A percentile compares a stretch with the other conserved stretches of the same genome.
These are phyloP conservation scores for Boletus reticuloceps DNA, from an alignment of 768 basidiomycete species.

Conservation along the genomic window DNA sequence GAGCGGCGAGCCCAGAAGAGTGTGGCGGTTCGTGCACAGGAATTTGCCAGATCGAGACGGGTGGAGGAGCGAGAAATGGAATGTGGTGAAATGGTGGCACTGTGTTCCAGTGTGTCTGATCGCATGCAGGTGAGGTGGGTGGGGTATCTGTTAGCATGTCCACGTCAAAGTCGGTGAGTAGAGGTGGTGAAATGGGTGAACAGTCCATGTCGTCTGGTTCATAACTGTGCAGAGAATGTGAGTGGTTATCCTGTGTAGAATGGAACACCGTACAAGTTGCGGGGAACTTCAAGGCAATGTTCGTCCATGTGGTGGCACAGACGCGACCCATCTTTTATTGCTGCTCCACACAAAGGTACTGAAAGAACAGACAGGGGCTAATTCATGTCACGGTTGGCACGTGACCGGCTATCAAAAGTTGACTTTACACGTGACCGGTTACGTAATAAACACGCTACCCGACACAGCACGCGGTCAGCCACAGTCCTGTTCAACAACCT, in stretches of 20 bases:
- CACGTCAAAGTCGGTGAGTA: slow-evolving; percentile 12
- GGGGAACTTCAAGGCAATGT: no score
- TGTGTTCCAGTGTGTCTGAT: not conserved
- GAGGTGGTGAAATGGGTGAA: slow-evolving; percentile 1
- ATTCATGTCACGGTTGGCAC: slow-evolving; percentile 16
- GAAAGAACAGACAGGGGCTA: slow-evolving; percentile 3
- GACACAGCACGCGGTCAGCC: slow-evolving; percentile 14
- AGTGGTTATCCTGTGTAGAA: not conserved
- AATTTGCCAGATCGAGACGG: not conserved
- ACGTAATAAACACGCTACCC: slow-evolving; percentile 30
- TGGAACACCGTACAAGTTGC: not conserved
- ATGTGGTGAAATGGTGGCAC: not conserved
- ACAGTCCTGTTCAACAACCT: slow-evolving; percentile 6
- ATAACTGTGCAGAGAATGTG: not conserved
- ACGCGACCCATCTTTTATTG: not conserved
- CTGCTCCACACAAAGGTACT: not conserved
- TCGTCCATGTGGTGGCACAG: no score
- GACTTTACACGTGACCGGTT: slow-evolving; percentile 28
- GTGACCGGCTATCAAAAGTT: slow-evolving; percentile 21
- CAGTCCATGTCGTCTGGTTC: slow-evolving; percentile 13
- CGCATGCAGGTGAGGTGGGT: not conserved
- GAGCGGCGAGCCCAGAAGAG: no score
- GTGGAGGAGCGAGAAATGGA: not conserved
- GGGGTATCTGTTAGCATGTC: slow-evolving; percentile 1
- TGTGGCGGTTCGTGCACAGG: slow-evolving; percentile 1